Evolutionary conservation across 148 eudicot species (phyloP).

Genomic region (Vaccinium macrocarpon): DNA sequence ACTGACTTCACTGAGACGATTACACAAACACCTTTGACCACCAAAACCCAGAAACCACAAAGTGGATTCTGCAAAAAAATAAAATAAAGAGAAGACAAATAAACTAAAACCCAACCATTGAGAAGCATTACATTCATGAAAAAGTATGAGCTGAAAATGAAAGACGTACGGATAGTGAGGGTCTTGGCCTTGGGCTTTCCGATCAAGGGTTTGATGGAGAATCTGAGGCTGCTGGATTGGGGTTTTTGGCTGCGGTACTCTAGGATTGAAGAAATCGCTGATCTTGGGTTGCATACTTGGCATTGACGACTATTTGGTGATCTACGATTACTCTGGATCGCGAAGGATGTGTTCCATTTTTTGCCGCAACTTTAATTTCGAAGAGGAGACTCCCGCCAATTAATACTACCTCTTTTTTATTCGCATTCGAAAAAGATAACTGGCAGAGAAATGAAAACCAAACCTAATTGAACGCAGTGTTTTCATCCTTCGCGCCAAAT

Average conservation of each 20-base stretch:
- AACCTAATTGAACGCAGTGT: no score
- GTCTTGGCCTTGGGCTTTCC: not conserved
- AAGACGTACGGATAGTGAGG: not conserved
- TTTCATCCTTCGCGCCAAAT: no score
- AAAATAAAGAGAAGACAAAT: not conserved
- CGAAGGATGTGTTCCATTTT: not conserved
- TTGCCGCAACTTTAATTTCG: not conserved
- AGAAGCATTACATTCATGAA: not conserved
- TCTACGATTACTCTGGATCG: not conserved
- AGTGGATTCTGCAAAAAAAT: not conserved
- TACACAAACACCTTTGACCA: conserved; percentile 8
- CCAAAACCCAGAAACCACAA: no score
- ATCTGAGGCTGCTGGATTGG: not conserved
- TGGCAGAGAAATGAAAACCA: no score
- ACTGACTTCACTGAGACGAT: conserved; percentile 10
- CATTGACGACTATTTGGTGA: no score
- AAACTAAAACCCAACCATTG: not conserved
- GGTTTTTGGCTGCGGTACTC: not conserved
- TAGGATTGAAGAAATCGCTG: conserved; percentile 21
- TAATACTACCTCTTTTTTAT: not conserved
- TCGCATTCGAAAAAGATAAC: not conserved
- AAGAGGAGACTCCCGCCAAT: not conserved
- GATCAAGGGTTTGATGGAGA: not conserved
- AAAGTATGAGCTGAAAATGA: not conserved
- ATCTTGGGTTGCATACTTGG: conserved; percentile 17